Conservation (phyloP, 805 yeast genomes). For the Wickerhamomyces rabaulensis region DNA sequence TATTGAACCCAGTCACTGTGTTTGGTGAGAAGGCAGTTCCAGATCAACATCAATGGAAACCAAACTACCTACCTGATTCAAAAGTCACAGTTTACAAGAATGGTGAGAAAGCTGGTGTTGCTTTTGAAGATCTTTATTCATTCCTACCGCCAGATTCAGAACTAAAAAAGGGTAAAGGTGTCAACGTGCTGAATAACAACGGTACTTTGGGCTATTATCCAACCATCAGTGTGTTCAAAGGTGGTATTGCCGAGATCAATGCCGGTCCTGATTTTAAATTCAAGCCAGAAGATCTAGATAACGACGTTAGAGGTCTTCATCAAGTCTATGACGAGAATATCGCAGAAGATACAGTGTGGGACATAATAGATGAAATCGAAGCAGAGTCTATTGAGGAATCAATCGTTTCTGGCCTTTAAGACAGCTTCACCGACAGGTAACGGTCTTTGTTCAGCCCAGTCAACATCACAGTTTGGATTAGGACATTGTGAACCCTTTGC, state of each 20-base stretch:
- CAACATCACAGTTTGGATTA: constrained; percentile 20
- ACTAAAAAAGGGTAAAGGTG: constrained; percentile 34
- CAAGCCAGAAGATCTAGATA: constrained; percentile 31
- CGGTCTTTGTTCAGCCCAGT: constrained; percentile 14
- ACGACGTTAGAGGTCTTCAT: constrained; percentile 43
- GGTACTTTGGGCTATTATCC: constrained; percentile 90
- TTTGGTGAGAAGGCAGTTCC: constrained; percentile 64
- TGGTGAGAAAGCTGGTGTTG: constrained; percentile 61
- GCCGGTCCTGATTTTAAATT: constrained; percentile 59
- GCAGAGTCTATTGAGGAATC: constrained; percentile 42
- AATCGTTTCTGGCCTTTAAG: constrained; percentile 2
- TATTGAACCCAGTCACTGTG: constrained; percentile 65
- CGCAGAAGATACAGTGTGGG: constrained; percentile 80
- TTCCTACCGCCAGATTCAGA: constrained; percentile 78
- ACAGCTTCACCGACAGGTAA: constrained; percentile 12
- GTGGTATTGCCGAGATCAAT: constrained; percentile 69
- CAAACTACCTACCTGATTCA: constrained; percentile 51
- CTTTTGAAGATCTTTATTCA: constrained; percentile 63
- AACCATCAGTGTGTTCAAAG: constrained; percentile 73
- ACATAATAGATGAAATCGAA: constrained; percentile 79
- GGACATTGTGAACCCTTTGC: constrained; percentile 32
- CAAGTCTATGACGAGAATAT: constrained; percentile 63
- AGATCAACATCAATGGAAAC: constrained; percentile 40
- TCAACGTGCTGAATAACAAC: constrained; percentile 55
- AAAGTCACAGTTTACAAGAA: constrained; percentile 68